phyloP scores from a whole-genome alignment of 148 eudicot species.

The Rhododendron mucronatum region DNA sequence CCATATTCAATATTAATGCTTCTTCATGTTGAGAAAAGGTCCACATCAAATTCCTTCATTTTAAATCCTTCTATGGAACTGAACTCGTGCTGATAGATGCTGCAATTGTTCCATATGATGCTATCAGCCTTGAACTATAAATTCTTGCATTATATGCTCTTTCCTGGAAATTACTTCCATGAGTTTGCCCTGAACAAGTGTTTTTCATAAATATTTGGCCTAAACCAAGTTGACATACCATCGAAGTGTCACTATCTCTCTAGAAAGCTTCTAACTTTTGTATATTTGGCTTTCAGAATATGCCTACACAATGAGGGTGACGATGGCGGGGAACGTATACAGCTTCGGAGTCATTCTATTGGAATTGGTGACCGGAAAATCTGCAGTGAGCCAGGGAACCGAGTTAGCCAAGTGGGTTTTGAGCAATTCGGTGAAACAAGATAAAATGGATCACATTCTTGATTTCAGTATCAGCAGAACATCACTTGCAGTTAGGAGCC shows the following conservation, averaged over 20 bases:
- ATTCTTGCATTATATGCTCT: background rate
- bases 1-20: background rate
- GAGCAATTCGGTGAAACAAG: conserved; percentile 49
- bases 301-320: conserved; percentile 92
- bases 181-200: background rate
- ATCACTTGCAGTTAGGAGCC: conserved; percentile 55
- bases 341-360: conserved; percentile 81
- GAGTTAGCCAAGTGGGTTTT: conserved; percentile 74
- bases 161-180: background rate
- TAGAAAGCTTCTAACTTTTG: background rate
- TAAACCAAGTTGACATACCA: background rate
- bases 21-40: background rate
- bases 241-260: background rate
- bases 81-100: background rate
- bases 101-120: background rate
- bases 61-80: background rate
- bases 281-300: conserved; percentile 51
- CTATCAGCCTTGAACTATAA: background rate
- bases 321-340: conserved; percentile 76
- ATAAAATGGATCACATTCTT: conserved; percentile 61
- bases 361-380: conserved; percentile 75
- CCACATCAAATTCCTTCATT: background rate
- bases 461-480: conserved; percentile 54
- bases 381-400: conserved; percentile 66
- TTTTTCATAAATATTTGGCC: background rate